A percentile compares a stretch with the other conserved stretches of the same genome.
These are phyloP conservation scores for Psilocybe mexicana DNA, from an alignment of 1,284 basidiomycete genomes.

Conservation along the genomic window DNA sequence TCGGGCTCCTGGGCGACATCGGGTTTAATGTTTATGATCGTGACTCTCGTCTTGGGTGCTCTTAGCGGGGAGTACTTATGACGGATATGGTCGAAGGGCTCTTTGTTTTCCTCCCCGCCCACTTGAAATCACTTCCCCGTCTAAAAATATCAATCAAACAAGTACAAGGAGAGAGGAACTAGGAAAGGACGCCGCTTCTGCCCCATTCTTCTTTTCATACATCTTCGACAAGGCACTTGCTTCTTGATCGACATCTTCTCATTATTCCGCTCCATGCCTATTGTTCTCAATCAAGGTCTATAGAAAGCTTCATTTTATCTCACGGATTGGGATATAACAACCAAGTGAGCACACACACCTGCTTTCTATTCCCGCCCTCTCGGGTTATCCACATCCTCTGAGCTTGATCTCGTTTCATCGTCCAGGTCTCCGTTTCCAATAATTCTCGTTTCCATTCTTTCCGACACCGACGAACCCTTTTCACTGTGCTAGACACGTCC, in stretches of 20 bases:
- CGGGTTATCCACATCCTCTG: not conserved
- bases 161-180: not conserved
- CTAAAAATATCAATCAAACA: not conserved
- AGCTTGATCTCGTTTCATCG: not conserved
- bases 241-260: slow-evolving; percentile 1
- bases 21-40: not conserved
- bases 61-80: not conserved
- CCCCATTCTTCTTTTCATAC: not conserved
- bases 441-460: not conserved
- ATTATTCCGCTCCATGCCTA: not conserved
- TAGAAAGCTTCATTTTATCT: not conserved
- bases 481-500: not conserved
- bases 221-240: not conserved
- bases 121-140: not conserved
- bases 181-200: not conserved
- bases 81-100: not conserved
- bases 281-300: not conserved
- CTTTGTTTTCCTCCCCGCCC: not conserved
- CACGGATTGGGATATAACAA: not conserved
- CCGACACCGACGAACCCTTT: not conserved
- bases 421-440: not conserved
- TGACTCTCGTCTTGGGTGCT: not conserved
- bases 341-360: not conserved
- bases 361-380: not conserved
- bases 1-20: not conserved